Evolutionary conservation across 2,329 filamentous ascomycete genomes (phyloP).

Genomic region (Sordariomycetes sp.): DNA sequence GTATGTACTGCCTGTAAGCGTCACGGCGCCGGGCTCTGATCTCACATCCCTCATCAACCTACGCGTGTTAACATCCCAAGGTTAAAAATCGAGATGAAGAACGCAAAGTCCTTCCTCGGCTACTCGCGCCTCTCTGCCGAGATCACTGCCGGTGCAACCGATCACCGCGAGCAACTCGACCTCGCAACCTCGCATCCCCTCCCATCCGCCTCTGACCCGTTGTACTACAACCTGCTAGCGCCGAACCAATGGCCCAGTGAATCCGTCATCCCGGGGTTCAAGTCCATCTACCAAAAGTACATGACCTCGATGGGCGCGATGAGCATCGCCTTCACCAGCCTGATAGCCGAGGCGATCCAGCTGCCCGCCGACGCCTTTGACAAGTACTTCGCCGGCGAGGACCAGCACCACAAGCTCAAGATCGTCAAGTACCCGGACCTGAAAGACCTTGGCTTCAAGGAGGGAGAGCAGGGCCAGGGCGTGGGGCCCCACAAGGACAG

Average conservation of each 20-base stretch:
- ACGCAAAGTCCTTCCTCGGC: conserved; percentile 61
- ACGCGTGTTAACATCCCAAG: conserved; percentile 21
- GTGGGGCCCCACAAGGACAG: conserved; percentile 79
- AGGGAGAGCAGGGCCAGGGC: conserved; percentile 38
- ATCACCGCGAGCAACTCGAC: conserved; percentile 83
- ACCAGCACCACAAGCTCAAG: conserved; percentile 80
- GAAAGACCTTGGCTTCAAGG: conserved; percentile 44
- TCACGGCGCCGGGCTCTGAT: too few relatives aligned
- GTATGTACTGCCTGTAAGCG: conserved; percentile 27
- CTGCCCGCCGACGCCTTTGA: conserved; percentile 62
- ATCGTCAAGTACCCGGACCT: conserved; percentile 79
- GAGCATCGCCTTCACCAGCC: conserved; percentile 64
- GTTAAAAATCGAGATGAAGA: conserved; percentile 64
- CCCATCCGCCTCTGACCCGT: conserved; percentile 52
- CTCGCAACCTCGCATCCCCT: conserved; percentile 69
- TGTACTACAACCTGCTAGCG: conserved; percentile 68
- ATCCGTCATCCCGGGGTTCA: conserved; percentile 55
- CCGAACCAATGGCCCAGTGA: conserved; percentile 72
- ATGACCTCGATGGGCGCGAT: conserved; percentile 66
- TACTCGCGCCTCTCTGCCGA: conserved; percentile 59
- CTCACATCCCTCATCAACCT: too few relatives aligned
- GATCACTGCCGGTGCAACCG: conserved; percentile 63
- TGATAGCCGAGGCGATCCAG: conserved; percentile 77
- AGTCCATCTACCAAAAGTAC: conserved; percentile 61
- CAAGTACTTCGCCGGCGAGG: conserved; percentile 67